phyloP scores from a whole-genome alignment of 2,329 filamentous ascomycete genomes.

The Aspergillus aculeatinus region DNA sequence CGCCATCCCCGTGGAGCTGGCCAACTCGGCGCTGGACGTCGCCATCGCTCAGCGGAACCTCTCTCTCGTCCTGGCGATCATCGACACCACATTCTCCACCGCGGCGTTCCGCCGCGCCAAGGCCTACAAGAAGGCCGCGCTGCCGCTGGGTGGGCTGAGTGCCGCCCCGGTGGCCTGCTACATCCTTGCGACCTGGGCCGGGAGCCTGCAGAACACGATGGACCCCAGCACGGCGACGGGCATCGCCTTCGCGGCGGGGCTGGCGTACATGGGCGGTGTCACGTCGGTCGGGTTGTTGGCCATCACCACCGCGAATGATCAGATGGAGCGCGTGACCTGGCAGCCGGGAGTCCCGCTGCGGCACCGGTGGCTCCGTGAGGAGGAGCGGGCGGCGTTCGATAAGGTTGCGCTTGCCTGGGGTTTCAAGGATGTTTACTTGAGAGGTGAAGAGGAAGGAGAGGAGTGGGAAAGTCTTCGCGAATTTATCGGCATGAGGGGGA shows the following conservation, averaged over 20 bases:
- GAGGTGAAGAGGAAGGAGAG: slow-evolving; percentile 85
- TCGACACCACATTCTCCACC: slow-evolving; percentile 58
- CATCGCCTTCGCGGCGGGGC: slow-evolving; percentile 74
- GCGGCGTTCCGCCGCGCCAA: slow-evolving; percentile 46
- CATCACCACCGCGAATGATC: slow-evolving; percentile 83
- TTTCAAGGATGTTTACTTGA: slow-evolving; percentile 74
- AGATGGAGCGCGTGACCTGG: slow-evolving; percentile 95
- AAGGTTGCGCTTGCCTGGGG: slow-evolving; percentile 86
- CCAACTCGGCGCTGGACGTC: slow-evolving; percentile 71
- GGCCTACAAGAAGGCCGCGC: slow-evolving; percentile 42
- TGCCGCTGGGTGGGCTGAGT: slow-evolving; percentile 42
- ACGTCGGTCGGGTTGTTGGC: slow-evolving; percentile 80
- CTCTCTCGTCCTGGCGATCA: slow-evolving; percentile 73
- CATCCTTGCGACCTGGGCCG: slow-evolving; percentile 66
- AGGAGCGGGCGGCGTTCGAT: slow-evolving; percentile 85
- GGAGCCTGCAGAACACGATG: slow-evolving; percentile 71
- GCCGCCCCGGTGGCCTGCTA: slow-evolving; percentile 52
- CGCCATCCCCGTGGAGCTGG: slow-evolving; percentile 70
- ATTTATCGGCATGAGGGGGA: slow-evolving; percentile 77
- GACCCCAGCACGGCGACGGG: slow-evolving; percentile 71
- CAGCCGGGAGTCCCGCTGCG: slow-evolving; percentile 74
- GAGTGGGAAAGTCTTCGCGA: slow-evolving; percentile 87
- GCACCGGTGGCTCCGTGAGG: slow-evolving; percentile 82
- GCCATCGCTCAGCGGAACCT: slow-evolving; percentile 80
- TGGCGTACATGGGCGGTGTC: slow-evolving; percentile 80